Conservation (phyloP, 805 yeast species). For the Lipomyces starkeyi region DNA sequence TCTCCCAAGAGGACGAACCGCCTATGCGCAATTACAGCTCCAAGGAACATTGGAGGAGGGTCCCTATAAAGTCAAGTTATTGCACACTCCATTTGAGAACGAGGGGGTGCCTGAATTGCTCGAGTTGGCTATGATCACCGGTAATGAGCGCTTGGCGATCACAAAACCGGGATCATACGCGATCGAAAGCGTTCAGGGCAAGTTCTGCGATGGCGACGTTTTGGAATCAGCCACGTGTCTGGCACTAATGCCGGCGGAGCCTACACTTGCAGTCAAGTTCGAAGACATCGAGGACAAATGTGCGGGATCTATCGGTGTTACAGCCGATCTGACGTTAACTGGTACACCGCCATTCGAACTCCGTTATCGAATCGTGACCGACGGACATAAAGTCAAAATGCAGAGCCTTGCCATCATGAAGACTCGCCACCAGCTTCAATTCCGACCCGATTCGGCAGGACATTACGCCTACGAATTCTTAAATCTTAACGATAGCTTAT, state of each 20-base stretch:
- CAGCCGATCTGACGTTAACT: slow-evolving; percentile 66
- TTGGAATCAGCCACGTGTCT: slow-evolving; percentile 59
- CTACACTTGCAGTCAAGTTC: slow-evolving; percentile 52
- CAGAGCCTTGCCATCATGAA: slow-evolving; percentile 43
- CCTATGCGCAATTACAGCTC: slow-evolving; percentile 38
- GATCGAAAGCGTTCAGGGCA: slow-evolving; percentile 60
- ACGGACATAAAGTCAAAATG: slow-evolving; percentile 44
- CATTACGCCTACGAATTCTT: slow-evolving; percentile 75
- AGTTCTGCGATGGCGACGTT: slow-evolving; percentile 70
- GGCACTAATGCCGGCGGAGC: slow-evolving; percentile 65
- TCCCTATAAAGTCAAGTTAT: slow-evolving; percentile 54
- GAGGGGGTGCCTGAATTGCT: slow-evolving; percentile 7
- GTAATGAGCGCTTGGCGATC: slow-evolving; percentile 46
- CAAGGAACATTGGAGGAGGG: slow-evolving; percentile 48
- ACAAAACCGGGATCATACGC: slow-evolving; percentile 70
- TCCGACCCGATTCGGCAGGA: slow-evolving; percentile 83
- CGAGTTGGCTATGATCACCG: slow-evolving; percentile 25
- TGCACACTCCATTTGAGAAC: slow-evolving; percentile 16
- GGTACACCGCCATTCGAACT: slow-evolving; percentile 87
- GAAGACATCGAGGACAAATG: slow-evolving; percentile 80
- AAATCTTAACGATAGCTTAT: slow-evolving; percentile 66
- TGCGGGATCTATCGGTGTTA: slow-evolving; percentile 88
- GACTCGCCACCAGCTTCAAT: slow-evolving; percentile 63
- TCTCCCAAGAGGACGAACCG: slow-evolving; percentile 42
- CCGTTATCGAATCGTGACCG: slow-evolving; percentile 58